Conservation (phyloP, 2,329 filamentous ascomycete genomes). For the Phaeosphaeriaceae sp. region DNA sequence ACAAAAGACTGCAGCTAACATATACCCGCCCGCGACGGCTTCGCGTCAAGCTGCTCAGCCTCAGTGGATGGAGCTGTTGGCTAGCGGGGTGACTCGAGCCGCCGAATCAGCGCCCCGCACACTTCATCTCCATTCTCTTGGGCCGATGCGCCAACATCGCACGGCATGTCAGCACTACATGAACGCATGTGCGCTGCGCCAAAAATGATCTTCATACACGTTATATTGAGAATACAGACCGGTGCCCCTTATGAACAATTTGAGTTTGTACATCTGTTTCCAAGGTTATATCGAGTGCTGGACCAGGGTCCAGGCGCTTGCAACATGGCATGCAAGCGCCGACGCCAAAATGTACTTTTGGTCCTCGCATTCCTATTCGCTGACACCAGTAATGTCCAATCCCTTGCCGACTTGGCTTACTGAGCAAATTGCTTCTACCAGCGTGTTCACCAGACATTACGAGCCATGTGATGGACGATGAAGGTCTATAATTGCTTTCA, state of each 20-base stretch:
- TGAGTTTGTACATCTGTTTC: neutral
- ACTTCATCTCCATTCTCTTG: constrained; percentile 5
- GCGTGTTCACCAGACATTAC: neutral
- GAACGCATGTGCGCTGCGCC: neutral
- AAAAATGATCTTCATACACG: neutral
- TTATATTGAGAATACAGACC: neutral
- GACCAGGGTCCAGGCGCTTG: constrained; percentile 24
- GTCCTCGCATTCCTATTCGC: neutral
- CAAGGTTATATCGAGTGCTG: neutral
- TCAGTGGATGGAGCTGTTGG: constrained; percentile 35
- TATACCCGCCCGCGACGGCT: constrained; percentile 30
- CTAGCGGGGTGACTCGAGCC: constrained; percentile 40
- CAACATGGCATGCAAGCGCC: constrained; percentile 7
- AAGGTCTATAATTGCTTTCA: neutral
- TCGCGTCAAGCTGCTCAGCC: constrained; percentile 43
- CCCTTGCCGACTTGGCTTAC: neutral
- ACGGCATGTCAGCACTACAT: constrained; percentile 17
- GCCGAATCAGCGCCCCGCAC: constrained; percentile 32
- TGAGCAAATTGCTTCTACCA: neutral
- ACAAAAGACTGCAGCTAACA: constrained; percentile 24
- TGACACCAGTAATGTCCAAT: neutral
- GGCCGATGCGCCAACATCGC: constrained; percentile 17
- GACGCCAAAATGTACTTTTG: neutral
- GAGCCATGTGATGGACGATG: neutral
- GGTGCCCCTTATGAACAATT: neutral